These are phyloP conservation scores for Fistulinella cinereoalba DNA, from an alignment of 1,284 basidiomycete genomes.

Conservation along the genomic window DNA sequence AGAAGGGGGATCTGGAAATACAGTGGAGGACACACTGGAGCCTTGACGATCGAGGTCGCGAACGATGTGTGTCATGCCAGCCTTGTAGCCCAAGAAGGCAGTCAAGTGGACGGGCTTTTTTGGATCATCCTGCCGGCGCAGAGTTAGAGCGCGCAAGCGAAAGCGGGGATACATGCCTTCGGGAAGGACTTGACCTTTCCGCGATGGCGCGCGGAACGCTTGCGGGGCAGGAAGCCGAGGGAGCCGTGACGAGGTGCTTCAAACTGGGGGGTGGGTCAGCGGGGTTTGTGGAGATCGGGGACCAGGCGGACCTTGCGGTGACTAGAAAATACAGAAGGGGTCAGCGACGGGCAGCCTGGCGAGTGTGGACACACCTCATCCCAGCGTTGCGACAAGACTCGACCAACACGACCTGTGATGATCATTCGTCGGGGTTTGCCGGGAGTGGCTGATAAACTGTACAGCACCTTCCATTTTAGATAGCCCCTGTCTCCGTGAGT, in stretches of 20 bases:
- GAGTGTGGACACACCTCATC: constrained; percentile 30
- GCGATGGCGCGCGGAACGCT: constrained; percentile 93
- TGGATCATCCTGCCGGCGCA: constrained; percentile 82
- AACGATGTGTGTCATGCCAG: constrained; percentile 99
- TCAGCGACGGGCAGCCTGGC: constrained; percentile 5
- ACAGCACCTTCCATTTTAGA: constrained; percentile 20
- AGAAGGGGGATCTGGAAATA: constrained; percentile 1
- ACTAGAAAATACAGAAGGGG: constrained; percentile 35
- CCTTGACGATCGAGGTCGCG: constrained; percentile 99
- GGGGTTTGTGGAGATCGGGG: constrained; percentile 9
- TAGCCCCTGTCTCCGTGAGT: constrained; percentile 16
- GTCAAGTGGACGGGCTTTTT: constrained; percentile 99
- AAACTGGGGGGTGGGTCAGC: constrained; percentile 53
- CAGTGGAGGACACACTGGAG: constrained; percentile 71
- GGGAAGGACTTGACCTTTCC: constrained; percentile 99
- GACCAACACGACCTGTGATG: constrained; percentile 4
- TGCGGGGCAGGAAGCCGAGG: constrained; percentile 90
- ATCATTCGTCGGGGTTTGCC: constrained; percentile 25
- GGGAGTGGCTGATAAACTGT: constrained; percentile 33
- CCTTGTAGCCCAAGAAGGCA: constrained; percentile 99
- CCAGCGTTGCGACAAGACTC: constrained; percentile 13
- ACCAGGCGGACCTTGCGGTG: constrained; percentile 57
- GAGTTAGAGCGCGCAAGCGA: constrained; percentile 3
- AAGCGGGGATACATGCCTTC: constrained; percentile 54
- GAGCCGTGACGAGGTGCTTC: constrained; percentile 96